These are phyloP conservation scores for Tolypocladium guangdongense DNA, from an alignment of 2,329 filamentous ascomycete species.

Conservation along the genomic window DNA sequence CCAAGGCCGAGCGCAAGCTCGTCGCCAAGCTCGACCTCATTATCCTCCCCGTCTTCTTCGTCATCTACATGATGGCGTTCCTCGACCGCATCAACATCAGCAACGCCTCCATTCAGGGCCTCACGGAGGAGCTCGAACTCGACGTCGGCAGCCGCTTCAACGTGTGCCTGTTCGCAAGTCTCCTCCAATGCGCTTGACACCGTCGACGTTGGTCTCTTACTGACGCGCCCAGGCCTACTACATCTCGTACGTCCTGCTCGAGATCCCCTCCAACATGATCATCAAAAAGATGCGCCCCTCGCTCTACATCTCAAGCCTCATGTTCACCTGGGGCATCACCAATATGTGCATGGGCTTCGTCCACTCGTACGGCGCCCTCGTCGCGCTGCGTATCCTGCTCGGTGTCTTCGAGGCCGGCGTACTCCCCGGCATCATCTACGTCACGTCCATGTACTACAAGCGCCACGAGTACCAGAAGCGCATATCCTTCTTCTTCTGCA, in stretches of 20 bases:
- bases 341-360: conserved; percentile 28
- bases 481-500: conserved; percentile 31
- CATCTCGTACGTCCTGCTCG: conserved; percentile 31
- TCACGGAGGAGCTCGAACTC: conserved; percentile 29
- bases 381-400: conserved; percentile 26
- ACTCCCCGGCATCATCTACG: conserved; percentile 27
- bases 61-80: conserved; percentile 31
- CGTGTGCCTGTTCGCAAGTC: conserved; percentile 24
- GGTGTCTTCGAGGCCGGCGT: conserved; percentile 29
- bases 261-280: conserved; percentile 34
- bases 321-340: conserved; percentile 28
- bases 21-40: conserved; percentile 29
- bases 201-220: background rate
- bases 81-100: conserved; percentile 35
- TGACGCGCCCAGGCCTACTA: conserved; percentile 16
- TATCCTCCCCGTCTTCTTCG: conserved; percentile 28
- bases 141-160: conserved; percentile 29
- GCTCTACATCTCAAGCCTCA: conserved; percentile 23
- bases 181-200: too few species aligned
- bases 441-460: conserved; percentile 38
- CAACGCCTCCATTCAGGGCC: conserved; percentile 34
- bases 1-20: conserved; percentile 22
- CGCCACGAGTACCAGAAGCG: conserved; percentile 37
- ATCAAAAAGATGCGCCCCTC: conserved; percentile 30
- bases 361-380: conserved; percentile 18